Base-by-base conservation (phyloP, 352 stramenopile genomes). In the Phytophthora aleatoria region DNA sequence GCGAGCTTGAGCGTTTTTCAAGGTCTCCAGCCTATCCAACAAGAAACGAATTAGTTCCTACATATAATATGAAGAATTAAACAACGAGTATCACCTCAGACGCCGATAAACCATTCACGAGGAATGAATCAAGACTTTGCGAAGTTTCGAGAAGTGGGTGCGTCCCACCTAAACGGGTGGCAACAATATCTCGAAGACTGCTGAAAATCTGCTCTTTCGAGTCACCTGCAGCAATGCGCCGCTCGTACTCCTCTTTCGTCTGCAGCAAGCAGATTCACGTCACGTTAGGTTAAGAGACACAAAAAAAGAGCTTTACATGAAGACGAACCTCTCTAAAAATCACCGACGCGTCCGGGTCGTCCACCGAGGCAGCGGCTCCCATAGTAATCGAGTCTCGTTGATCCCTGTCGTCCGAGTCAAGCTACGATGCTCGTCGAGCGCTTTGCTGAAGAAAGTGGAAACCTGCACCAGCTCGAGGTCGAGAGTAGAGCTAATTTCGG, bases 131-230 rank as follows among this genome's bases (percentile, higher is more conserved):
- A 6, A 41, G 35, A n/a, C 35, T 41, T n/a, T 41, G 35, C 12
- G 35, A 41, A 4, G 35, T 41, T 16, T 57, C 10, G 27, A 52
- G 24, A 20, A 20, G 26, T 50, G 20, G 38, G 15, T 27, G 13
- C 2, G n/a, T 12, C 12, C 20, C 51, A 1, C 50, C 42, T 44
- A 60, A 53, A 28, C 45, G 54, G 11, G 51, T 50, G 0, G 68
- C 58, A 33, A 85, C 50, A 8, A 81, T 41, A 31, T 72, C 61
- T 3, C 77, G 74, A n/a, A 85, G 64, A 28, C 65, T 73, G 13
- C 50, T 44, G 45, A 83, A 85, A 20, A 85, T 83, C 49, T 64
- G 35, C 24, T 85, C 74, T 27, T 85, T 57, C 11, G 77, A 75
- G 42, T 78, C 68, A 15, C 71, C 74, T 1, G 72, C 68, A 39